A percentile compares a stretch with the other conserved stretches of the same genome.
Conservation (phyloP, 176 grass and related monocot genomes). For the Oryza officinalis region DNA sequence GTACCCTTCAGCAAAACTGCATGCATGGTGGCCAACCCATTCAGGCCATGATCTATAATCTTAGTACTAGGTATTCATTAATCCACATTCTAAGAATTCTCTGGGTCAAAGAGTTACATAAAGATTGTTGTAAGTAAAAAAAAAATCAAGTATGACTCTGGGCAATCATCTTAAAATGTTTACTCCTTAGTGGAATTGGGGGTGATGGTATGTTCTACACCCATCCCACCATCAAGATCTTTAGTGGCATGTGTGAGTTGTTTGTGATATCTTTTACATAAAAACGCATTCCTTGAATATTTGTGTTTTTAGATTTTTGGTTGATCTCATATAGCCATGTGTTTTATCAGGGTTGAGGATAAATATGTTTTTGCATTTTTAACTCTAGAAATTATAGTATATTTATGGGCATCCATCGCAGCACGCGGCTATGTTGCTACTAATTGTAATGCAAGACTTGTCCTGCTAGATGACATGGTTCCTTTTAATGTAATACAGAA, state of each 20-base stretch:
- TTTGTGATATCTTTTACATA: background rate
- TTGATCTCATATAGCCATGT: background rate
- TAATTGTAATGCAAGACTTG: constrained; percentile 6
- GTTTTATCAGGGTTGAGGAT: background rate
- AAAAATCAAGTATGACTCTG: constrained; percentile 3
- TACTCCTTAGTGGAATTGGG: background rate
- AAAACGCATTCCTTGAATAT: background rate
- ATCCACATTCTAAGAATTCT: constrained; percentile 16
- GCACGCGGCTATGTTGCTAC: background rate
- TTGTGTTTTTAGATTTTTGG: background rate
- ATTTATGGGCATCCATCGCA: no score
- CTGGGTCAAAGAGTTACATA: background rate
- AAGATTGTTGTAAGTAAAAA: constrained; percentile 17
- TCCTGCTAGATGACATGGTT: constrained; percentile 27
- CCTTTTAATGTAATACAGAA: constrained; percentile 6
- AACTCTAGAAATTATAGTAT: no score
- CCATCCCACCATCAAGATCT: background rate
- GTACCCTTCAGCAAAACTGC: background rate
- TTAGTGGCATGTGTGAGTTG: background rate
- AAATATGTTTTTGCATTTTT: no score
- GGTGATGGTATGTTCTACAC: background rate
- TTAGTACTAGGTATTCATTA: constrained; percentile 6
- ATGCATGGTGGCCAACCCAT: background rate
- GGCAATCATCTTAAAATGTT: constrained; percentile 8
- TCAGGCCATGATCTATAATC: background rate